phyloP scores from a whole-genome alignment of 371 early-diverging fungal species.

The Spraguea lophii region DNA sequence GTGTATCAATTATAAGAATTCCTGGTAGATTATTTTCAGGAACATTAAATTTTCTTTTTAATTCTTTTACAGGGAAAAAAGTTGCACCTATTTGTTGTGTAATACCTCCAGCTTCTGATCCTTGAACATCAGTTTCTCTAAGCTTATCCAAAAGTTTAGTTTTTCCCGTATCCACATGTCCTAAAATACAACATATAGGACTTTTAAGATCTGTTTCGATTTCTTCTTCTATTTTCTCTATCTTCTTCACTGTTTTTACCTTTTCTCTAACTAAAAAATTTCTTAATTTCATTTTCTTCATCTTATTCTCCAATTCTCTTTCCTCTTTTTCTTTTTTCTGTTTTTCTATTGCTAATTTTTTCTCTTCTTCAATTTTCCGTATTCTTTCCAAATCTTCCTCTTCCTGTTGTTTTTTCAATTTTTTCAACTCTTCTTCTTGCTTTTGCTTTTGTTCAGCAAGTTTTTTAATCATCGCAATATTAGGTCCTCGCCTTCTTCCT shows the following conservation, averaged over 20 bases:
- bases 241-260: conserved; percentile 1
- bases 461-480: conserved; percentile 49
- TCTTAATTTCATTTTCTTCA: conserved; percentile 17
- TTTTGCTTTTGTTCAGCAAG: conserved; percentile 48
- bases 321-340: conserved; percentile 7
- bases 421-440: conserved; percentile 4
- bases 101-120: conserved; percentile 98
- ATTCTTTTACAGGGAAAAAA: conserved; percentile 84
- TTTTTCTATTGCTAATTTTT: conserved; percentile 18
- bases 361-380: conserved; percentile 33
- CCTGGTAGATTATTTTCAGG: conserved; percentile 68
- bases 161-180: conserved; percentile 98
- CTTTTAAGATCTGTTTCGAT: conserved; percentile 71
- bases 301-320: conserved; percentile 23
- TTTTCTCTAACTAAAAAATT: neutral
- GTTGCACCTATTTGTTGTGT: conserved; percentile 99
- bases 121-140: conserved; percentile 97
- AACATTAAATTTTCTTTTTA: conserved; percentile 50
- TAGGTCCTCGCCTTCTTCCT: conserved; percentile 41
- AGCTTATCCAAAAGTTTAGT: conserved; percentile 97
- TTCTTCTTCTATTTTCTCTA: conserved; percentile 48
- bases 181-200: conserved; percentile 94
- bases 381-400: conserved; percentile 43
- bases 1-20: conserved; percentile 93
- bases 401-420: conserved; percentile 20